Conservation (phyloP, 2,329 filamentous ascomycete genomes). For the Scedosporium aurantiacum region DNA sequence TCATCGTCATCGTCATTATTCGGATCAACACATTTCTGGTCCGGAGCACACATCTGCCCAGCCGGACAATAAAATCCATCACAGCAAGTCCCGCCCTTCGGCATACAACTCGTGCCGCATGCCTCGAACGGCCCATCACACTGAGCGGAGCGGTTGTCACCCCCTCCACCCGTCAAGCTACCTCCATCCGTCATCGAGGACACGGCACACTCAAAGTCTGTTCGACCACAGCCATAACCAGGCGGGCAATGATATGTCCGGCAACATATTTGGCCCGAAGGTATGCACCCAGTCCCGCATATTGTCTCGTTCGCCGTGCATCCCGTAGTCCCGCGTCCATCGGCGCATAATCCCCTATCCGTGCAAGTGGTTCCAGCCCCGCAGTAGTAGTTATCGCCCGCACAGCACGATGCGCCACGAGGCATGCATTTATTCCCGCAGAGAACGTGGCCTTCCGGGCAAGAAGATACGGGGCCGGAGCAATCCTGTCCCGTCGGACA, state of each 20-base stretch:
- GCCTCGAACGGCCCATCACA: neutral
- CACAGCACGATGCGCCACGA: neutral
- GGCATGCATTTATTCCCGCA: neutral
- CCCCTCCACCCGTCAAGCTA: neutral
- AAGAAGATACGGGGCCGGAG: neutral
- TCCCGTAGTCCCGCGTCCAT: neutral
- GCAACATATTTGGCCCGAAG: neutral
- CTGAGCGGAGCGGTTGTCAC: neutral
- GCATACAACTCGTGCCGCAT: slow-evolving; percentile 1
- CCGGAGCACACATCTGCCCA: neutral
- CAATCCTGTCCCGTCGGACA: neutral
- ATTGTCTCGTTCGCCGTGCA: neutral
- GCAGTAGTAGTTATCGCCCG: neutral
- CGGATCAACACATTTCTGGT: neutral
- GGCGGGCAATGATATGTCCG: neutral
- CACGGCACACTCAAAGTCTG: neutral
- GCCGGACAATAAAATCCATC: slow-evolving; percentile 1
- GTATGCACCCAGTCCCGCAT: neutral
- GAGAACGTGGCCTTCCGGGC: neutral
- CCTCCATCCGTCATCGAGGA: neutral
- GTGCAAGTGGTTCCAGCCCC: neutral
- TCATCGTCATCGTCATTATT: neutral
- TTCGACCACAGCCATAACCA: neutral
- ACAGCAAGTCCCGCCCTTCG: neutral
- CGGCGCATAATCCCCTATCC: neutral